Evolutionary conservation across 768 basidiomycete genomes (phyloP).

Genomic region (Multifurca ochricompacta): DNA sequence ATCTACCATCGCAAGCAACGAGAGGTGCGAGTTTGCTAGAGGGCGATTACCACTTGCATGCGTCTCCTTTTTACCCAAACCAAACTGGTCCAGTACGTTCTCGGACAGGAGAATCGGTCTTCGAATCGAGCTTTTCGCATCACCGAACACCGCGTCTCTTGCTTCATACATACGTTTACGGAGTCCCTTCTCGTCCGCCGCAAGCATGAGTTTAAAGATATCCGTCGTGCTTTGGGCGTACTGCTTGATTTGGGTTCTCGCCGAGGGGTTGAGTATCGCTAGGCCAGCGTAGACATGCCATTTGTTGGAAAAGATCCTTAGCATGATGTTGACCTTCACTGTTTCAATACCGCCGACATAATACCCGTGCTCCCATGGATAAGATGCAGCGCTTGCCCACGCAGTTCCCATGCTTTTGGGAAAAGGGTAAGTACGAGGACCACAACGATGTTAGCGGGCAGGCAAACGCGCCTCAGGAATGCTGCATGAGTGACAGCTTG

Average conservation of each 20-base stretch:
- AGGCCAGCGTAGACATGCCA: conserved; percentile 99
- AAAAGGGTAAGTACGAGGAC: not conserved
- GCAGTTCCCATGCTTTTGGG: conserved; percentile 92
- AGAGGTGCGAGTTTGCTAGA: conserved; percentile 81
- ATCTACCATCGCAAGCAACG: conserved; percentile 96
- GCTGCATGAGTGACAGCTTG: conserved; percentile 98
- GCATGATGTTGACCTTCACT: conserved; percentile 93
- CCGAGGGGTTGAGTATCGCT: conserved; percentile 94
- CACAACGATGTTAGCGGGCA: not conserved
- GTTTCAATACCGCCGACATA: conserved; percentile 98
- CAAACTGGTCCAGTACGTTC: conserved; percentile 82
- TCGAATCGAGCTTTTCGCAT: conserved; percentile 26
- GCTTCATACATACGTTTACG: conserved; percentile 67
- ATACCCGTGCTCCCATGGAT: conserved; percentile 93
- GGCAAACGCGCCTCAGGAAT: conserved; percentile 66
- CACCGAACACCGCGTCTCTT: conserved; percentile 68
- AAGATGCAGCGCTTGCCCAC: conserved; percentile 67
- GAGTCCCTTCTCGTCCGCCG: conserved; percentile 44
- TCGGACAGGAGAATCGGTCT: conserved; percentile 78
- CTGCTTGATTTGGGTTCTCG: conserved; percentile 82
- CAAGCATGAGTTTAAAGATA: conserved; percentile 93
- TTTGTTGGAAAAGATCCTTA: conserved; percentile 93
- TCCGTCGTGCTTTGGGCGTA: conserved; percentile 81
- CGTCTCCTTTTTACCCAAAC: conserved; percentile 46
- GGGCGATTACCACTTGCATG: conserved; percentile 25